A percentile compares a stretch with the other conserved stretches of the same genome.
Evolutionary conservation across 2,329 filamentous ascomycete species (phyloP).

Genomic region (Stenocarpella maydis): DNA sequence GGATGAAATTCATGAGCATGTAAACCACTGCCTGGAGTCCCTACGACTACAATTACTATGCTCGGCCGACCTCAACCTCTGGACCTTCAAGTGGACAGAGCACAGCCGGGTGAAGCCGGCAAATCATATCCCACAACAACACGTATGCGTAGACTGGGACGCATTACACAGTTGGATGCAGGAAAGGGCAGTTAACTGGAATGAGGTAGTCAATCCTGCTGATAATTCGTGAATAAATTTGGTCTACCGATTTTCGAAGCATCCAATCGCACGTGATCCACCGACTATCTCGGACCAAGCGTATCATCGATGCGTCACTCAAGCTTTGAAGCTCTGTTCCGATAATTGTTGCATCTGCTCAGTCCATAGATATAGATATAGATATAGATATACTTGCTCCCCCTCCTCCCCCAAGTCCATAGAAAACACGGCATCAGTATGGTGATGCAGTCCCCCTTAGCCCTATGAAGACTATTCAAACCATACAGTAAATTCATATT

Average conservation of each 20-base stretch:
- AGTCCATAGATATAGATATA: conserved; percentile 9
- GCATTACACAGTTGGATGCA: background rate
- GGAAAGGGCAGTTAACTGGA: background rate
- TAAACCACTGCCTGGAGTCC: background rate
- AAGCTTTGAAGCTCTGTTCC: too few relatives aligned
- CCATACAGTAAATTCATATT: too few relatives aligned
- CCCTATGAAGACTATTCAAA: too few relatives aligned
- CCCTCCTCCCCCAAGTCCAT: too few relatives aligned
- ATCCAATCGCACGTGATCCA: conserved; percentile 32
- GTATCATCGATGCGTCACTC: background rate
- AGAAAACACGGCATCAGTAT: too few relatives aligned
- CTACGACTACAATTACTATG: background rate
- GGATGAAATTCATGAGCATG: background rate
- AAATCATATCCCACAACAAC: background rate
- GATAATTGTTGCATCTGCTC: background rate
- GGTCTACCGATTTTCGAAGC: conserved; percentile 37
- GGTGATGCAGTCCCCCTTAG: too few relatives aligned
- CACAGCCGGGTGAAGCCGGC: background rate
- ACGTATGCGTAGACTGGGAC: background rate
- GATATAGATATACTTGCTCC: conserved; percentile 2
- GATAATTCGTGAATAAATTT: conserved; percentile 37
- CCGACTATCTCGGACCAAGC: background rate
- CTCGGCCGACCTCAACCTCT: background rate
- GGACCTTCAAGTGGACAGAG: background rate
- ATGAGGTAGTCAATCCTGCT: conserved; percentile 35